Conservation (phyloP, 2,329 filamentous ascomycete species). For the Achaetomium macrosporum region DNA sequence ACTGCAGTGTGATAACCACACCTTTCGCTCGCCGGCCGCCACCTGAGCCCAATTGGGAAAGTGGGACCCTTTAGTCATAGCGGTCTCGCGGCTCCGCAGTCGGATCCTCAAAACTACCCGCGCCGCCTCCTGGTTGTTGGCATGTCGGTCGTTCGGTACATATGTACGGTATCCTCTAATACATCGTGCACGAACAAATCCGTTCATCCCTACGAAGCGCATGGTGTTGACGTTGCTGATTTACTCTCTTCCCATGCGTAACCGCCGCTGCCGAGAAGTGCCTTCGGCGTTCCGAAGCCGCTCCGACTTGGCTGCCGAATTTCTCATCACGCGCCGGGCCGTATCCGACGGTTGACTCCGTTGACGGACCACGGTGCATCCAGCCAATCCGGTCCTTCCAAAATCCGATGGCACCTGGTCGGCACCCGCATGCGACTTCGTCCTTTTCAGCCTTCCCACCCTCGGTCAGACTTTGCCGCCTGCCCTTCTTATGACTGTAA, state of each 20-base stretch:
- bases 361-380: not conserved
- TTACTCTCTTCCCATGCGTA: too few relatives aligned
- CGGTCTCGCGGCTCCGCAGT: not conserved
- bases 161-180: too few relatives aligned
- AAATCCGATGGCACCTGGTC: too few relatives aligned
- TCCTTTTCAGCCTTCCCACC: not conserved
- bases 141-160: too few relatives aligned
- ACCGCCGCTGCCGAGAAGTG: not conserved
- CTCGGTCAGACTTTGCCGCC: constrained; percentile 4
- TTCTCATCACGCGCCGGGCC: constrained; percentile 2
- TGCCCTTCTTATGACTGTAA: not conserved
- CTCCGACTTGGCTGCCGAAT: constrained; percentile 5
- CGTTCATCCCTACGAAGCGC: too few relatives aligned
- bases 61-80: not conserved
- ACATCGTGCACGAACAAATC: too few relatives aligned
- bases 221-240: too few relatives aligned
- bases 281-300: not conserved
- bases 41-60: not conserved
- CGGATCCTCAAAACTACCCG: not conserved
- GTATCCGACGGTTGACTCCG: constrained; percentile 7
- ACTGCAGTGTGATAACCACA: too few relatives aligned
- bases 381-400: not conserved
- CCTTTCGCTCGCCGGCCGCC: too few relatives aligned
- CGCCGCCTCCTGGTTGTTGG: too few relatives aligned
- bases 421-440: not conserved